Evolutionary conservation across 371 early-diverging fungal species (phyloP).

Genomic region (Apophysomyces variabilis): DNA sequence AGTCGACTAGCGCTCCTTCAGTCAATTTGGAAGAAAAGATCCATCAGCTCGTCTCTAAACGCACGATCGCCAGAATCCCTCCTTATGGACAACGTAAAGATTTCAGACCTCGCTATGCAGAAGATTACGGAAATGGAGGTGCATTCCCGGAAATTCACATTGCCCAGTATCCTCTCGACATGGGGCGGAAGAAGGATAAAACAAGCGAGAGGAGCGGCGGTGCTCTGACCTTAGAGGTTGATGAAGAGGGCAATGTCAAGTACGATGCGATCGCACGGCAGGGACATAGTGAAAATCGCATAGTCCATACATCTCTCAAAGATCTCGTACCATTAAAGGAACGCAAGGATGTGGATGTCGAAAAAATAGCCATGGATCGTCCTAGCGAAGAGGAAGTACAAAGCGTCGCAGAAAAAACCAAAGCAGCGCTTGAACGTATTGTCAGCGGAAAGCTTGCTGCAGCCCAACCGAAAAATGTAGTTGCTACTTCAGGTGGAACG

Average conservation of each 20-base stretch:
- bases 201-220: slow-evolving; percentile 57
- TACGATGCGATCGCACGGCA: slow-evolving; percentile 90
- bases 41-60: slow-evolving; percentile 43
- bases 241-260: slow-evolving; percentile 86
- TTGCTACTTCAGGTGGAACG: slow-evolving; percentile 45
- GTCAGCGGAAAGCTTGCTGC: slow-evolving; percentile 81
- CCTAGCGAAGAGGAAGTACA: slow-evolving; percentile 82
- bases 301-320: slow-evolving; percentile 83
- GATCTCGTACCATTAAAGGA: slow-evolving; percentile 82
- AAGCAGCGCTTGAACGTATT: slow-evolving; percentile 86
- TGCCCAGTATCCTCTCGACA: slow-evolving; percentile 90
- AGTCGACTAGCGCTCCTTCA: slow-evolving; percentile 29
- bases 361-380: slow-evolving; percentile 69
- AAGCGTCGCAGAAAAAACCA: slow-evolving; percentile 88
- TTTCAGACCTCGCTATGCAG: slow-evolving; percentile 78
- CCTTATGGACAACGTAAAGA: slow-evolving; percentile 80
- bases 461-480: slow-evolving; percentile 69
- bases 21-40: slow-evolving; percentile 42
- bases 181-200: slow-evolving; percentile 81
- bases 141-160: slow-evolving; percentile 94
- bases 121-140: slow-evolving; percentile 96
- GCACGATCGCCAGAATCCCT: slow-evolving; percentile 60
- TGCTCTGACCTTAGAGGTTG: slow-evolving; percentile 87
- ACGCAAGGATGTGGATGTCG: slow-evolving; percentile 75
- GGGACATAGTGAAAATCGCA: slow-evolving; percentile 72